Evolutionary conservation across 2,329 filamentous ascomycete genomes (phyloP).

Genomic region (Metarhizium album): DNA sequence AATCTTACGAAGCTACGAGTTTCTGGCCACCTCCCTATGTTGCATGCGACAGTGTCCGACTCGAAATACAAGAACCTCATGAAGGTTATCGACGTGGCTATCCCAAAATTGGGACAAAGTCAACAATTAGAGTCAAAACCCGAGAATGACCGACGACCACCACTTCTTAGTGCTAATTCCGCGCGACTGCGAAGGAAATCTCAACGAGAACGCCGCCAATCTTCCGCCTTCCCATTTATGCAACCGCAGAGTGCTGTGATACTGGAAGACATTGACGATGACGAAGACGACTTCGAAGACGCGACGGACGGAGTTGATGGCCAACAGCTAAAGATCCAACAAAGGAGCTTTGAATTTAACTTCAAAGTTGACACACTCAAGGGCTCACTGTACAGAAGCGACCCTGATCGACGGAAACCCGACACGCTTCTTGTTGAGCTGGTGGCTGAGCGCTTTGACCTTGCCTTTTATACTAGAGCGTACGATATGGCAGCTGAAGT

Average conservation of each 20-base stretch:
- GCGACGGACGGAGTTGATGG: constrained; percentile 45
- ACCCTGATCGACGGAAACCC: constrained; percentile 61
- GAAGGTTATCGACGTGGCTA: constrained; percentile 89
- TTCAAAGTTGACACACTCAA: constrained; percentile 92
- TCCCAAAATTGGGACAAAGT: constrained; percentile 62
- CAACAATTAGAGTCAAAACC: constrained; percentile 10
- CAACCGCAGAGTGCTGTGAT: constrained; percentile 66
- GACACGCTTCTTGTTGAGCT: constrained; percentile 84
- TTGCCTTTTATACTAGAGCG: constrained; percentile 78
- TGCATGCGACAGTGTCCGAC: constrained; percentile 88
- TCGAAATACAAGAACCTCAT: constrained; percentile 95
- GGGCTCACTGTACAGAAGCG: constrained; percentile 81
- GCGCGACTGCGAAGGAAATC: constrained; percentile 32
- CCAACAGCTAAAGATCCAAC: constrained; percentile 62
- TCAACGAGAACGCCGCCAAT: constrained; percentile 43
- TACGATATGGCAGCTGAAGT: constrained; percentile 94
- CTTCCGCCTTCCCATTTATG: constrained; percentile 64
- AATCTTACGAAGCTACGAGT: constrained; percentile 88
- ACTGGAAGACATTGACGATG: constrained; percentile 63
- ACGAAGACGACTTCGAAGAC: constrained; percentile 58
- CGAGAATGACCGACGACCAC: constrained; percentile 28
- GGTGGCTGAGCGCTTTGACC: constrained; percentile 76
- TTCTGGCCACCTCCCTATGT: constrained; percentile 80
- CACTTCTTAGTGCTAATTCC: constrained; percentile 35
- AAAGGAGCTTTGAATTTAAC: constrained; percentile 90